Conservation (phyloP, 2,329 filamentous ascomycete genomes). For the Epichloe amarillans region DNA sequence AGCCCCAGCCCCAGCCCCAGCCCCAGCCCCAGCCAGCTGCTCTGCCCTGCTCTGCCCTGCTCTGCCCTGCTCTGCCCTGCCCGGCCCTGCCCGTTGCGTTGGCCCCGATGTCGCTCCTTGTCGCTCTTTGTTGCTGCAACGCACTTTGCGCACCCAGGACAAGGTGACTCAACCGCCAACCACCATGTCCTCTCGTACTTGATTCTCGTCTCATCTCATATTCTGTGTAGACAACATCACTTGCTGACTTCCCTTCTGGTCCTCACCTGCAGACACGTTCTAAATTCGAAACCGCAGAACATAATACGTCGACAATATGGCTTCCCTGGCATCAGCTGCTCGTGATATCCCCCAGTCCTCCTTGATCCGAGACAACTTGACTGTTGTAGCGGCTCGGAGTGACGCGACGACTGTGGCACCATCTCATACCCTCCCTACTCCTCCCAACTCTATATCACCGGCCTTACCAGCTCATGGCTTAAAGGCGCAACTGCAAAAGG, state of each 20-base stretch:
- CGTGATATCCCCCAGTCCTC: constrained; percentile 53
- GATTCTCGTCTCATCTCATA: background rate
- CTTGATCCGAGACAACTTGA: constrained; percentile 54
- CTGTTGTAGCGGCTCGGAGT: constrained; percentile 56
- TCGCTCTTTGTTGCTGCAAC: background rate
- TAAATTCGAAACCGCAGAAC: constrained; percentile 25
- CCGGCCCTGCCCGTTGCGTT: too few relatives aligned
- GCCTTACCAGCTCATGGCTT: constrained; percentile 70
- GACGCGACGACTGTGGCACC: constrained; percentile 47
- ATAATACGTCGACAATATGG: constrained; percentile 36
- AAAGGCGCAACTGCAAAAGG: constrained; percentile 51
- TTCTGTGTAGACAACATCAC: background rate
- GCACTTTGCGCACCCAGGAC: background rate
- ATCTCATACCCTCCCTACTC: constrained; percentile 63
- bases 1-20: background rate
- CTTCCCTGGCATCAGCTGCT: constrained; percentile 52
- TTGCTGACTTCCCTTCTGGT: background rate
- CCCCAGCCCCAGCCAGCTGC: background rate
- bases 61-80: too few relatives aligned
- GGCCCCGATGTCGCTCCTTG: background rate
- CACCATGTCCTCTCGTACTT: background rate
- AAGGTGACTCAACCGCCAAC: constrained; percentile 10
- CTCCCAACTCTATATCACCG: constrained; percentile 90
- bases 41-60: too few relatives aligned
- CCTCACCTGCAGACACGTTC: constrained; percentile 23